Evolutionary conservation across 2,329 filamentous ascomycete species (phyloP), one percentile per base, ranked within the genome.

Genomic region (Scleromitrula shiraiana): DNA sequence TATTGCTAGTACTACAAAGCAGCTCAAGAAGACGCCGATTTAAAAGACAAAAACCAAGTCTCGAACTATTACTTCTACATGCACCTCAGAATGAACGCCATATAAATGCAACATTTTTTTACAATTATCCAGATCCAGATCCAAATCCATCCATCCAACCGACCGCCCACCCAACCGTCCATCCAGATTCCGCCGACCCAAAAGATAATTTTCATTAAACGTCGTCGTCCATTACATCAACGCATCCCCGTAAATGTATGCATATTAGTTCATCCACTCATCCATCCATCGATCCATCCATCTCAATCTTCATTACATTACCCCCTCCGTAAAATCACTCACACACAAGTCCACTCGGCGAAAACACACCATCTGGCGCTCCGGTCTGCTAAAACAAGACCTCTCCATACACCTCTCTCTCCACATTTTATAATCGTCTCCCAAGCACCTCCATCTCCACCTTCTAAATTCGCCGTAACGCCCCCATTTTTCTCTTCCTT

Each of bases 341-440:
- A 64, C 47, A 63, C 56, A 50, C 63, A 65, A 19, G 56, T 62
- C 88, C 88, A 94, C 70, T 94, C 87, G 0, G 85, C 85, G 72
- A 93, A 93, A n/a, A 94, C 88, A 62, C 88, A 93, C 88, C 88
- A 94, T 58, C 87, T 74, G 37, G 87, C 87, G 51, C 83, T 90
- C 46, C 88, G 76, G 68, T 94, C 88, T 6, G 88, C 88, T 49
- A 93, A 71, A 36, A 94, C 88, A 52, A 94, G 67, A 1, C 85
- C 87, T 54, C 88, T 75, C 87, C 88, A 94, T 14, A 82, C 77
- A 2, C 88, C 88, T 53, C 78, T 76, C 68, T 94, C 88, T 1
- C 84, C 85, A 67, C 88, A 88, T 69, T 94, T 94, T 69, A 94
- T 90, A 41, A 91, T 88, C 6, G 88, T 93, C 70, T 93, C 88